Conservation (phyloP, 495 filamentous ascomycete genomes). For the Penicillium taxi region DNA sequence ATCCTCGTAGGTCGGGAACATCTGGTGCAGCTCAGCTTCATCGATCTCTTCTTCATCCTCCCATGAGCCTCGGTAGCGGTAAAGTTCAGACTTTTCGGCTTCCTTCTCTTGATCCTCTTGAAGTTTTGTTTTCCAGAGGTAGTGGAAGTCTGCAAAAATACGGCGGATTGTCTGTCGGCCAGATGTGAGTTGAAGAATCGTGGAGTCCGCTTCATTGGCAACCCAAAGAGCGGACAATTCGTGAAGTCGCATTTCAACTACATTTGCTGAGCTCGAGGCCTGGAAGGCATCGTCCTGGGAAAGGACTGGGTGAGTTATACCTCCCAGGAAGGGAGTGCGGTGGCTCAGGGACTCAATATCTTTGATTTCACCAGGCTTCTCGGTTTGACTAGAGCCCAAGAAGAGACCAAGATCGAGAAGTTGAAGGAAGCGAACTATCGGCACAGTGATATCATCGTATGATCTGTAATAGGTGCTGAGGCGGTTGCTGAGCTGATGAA, state of each 20-base stretch:
- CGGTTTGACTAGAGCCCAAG: slow-evolving; percentile 36
- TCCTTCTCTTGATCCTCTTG: slow-evolving; percentile 63
- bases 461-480: slow-evolving; percentile 58
- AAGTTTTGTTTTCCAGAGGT: slow-evolving; percentile 68
- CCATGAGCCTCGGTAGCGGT: slow-evolving; percentile 67
- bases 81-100: slow-evolving; percentile 63
- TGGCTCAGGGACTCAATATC: slow-evolving; percentile 36
- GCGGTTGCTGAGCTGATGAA: slow-evolving; percentile 57
- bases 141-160: slow-evolving; percentile 63
- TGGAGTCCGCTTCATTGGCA: slow-evolving; percentile 28
- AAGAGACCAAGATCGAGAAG: slow-evolving; percentile 71
- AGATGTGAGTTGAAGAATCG: slow-evolving; percentile 19
- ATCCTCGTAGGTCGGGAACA: slow-evolving; percentile 74
- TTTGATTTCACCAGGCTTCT: slow-evolving; percentile 15
- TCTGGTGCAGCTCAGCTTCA: slow-evolving; percentile 62
- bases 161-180: slow-evolving; percentile 29
- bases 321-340: slow-evolving; percentile 58
- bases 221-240: slow-evolving; percentile 34
- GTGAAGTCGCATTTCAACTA: slow-evolving; percentile 38
- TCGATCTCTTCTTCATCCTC: slow-evolving; percentile 70
- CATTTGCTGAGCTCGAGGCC: slow-evolving; percentile 28
- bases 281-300: slow-evolving; percentile 10
- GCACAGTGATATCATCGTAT: slow-evolving; percentile 77
- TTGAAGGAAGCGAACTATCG: slow-evolving; percentile 71
- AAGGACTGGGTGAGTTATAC: slow-evolving; percentile 23